Evolutionary conservation across 306 rosid species (phyloP), one percentile per base, ranked within the genome.

Genomic region (Urtica urens): DNA sequence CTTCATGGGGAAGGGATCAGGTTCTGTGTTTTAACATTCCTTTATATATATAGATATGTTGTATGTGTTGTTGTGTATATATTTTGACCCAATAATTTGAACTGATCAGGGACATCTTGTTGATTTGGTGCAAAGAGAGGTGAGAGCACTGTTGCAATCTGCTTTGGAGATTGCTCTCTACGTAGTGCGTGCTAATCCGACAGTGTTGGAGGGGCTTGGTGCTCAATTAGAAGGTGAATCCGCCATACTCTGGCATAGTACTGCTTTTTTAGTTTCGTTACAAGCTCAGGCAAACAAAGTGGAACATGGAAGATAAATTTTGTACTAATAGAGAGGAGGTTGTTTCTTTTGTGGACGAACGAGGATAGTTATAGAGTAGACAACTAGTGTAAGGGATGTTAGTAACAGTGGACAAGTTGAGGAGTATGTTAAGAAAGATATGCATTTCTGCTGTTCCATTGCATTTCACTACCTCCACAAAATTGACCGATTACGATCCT

Each of bases 1-100:
- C 21, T 67, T 72, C 82, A 53, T 82, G 82, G 85, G 95, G 99
- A 70, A 77, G 87, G 79, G 99, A 90, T 76, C 99, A 85, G 95
- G 99, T 90, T 67, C 63, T 47, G 30, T 51, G 30, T 54, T 44
- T 71, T 49, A 9, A n/a, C 11, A 9, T 55, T 38, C 1, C 19
- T 20, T 44, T 26, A 26, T 30, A 31, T 7, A 31, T 31, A 8
- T 13, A 13, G 37, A 31, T 7, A 38, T 2, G 6, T n/a, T 38
- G 7, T 15, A 3, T 38, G 5, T 6, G 9, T 5, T 3, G 5
- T 3, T 12, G 16, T 38, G 8, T 38, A 3, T 38, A 15, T 39
- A 22, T 34, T 10, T 72, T 79, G 64, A 90, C 60, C 35, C 38
- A 30, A 49, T 30, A 66, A 34, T 71, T 53, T 47, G 44, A 31